Evolutionary conservation across 257 asterid genomes (phyloP).

Genomic region (Nicotiana paniculata): DNA sequence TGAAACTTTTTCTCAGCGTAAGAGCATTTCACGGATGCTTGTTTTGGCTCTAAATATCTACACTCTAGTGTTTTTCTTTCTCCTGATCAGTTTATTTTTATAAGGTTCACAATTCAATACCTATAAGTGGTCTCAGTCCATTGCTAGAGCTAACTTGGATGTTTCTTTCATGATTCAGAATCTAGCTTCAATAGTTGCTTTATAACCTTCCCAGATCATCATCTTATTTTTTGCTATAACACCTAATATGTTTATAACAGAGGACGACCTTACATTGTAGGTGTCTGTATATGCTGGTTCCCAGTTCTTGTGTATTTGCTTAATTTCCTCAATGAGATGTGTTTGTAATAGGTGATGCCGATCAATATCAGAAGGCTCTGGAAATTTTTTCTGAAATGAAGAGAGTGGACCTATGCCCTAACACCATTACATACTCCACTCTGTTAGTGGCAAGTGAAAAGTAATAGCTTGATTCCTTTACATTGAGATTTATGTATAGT

Average conservation of each 20-base stretch:
- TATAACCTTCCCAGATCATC: neutral
- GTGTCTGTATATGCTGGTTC: neutral
- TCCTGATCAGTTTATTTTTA: neutral
- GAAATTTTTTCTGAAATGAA: slow-evolving; percentile 69
- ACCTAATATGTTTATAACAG: neutral
- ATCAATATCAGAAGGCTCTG: slow-evolving; percentile 67
- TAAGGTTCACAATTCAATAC: neutral
- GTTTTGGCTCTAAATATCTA: neutral
- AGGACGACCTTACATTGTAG: neutral
- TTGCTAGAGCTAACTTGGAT: neutral
- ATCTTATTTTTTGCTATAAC: neutral
- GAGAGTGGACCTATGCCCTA: slow-evolving; percentile 59
- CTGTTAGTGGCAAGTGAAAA: slow-evolving; percentile 85
- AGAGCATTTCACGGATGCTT: neutral
- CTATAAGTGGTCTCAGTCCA: neutral
- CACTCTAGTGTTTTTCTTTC: neutral
- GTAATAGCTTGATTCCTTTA: slow-evolving; percentile 41
- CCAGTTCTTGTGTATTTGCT: neutral
- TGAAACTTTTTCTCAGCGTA: neutral
- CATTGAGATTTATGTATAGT: neutral
- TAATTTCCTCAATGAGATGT: slow-evolving; percentile 6
- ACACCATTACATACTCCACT: slow-evolving; percentile 84
- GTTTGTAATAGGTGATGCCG: slow-evolving; percentile 62
- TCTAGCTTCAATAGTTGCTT: neutral
- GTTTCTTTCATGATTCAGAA: slow-evolving; percentile 3